Base-by-base conservation (phyloP, 257 asterid genomes). In the Ilex asprella region DNA sequence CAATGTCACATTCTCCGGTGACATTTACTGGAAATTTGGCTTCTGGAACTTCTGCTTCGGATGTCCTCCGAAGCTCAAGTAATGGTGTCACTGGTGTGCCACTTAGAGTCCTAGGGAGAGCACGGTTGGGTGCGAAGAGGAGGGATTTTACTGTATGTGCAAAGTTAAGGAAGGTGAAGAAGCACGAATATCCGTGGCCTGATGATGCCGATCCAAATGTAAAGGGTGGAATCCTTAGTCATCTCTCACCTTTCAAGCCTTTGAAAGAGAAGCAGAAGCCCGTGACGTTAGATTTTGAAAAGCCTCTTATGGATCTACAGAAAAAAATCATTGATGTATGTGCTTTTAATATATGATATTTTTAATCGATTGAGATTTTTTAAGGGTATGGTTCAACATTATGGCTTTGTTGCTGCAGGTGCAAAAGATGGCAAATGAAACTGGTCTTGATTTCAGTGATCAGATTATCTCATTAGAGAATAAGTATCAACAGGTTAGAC, bases 221-320 rank as follows among this genome's bases (percentile, higher is more conserved):
- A 66, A 82, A 75, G 82, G 99, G 99, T 73, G 97, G 99, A 69
- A 78, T 87, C 68, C 94, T 93, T 43, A 81, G 88, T 56, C 95
- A 84, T 60, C 86, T 93, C 66, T 93, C 97, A 30, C 72, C 71
- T 71, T 93, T 93, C 86, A 89, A 89, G 79, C 96, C 99, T 66
- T 81, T 89, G 81, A 89, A 77, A 79, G 97, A 87, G 82, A 93
- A 82, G 74, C 96, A 82, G 27, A 93, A 93, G 82, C 52, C 52
- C 14, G 94, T 93, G 41, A 87, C 85, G 31, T 83, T 89, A 84
- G 94, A 84, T 55, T 93, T 89, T 52, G 99, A 93, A 86, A 89
- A 84, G 63, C 97, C 96, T 55, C 89, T 93, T 67, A 59, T 87
- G 72, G 87, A 79, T 68, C 77, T 93, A 74, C 94, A 82, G 86